Percentiles rank a stretch among this genome's conserved stretches.
phyloP scores from a whole-genome alignment of 768 basidiomycete genomes.

The Tylopilus sp. region DNA sequence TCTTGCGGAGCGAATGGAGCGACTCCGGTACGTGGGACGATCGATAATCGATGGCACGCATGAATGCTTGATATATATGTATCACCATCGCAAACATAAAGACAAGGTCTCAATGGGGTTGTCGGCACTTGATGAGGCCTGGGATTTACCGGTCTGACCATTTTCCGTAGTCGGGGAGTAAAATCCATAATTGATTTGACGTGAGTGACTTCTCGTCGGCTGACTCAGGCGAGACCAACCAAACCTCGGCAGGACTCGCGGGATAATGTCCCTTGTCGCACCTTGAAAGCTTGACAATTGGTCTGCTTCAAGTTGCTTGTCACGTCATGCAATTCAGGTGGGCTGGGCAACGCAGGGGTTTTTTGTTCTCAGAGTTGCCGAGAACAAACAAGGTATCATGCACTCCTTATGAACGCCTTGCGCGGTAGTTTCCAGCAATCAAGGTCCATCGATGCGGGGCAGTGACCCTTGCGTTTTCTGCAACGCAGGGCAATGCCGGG shows the following conservation, averaged over 20 bases:
- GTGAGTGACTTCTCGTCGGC: constrained; percentile 2
- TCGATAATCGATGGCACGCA: too few species aligned
- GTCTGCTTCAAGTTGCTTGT: neutral
- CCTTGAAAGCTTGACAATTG: constrained; percentile 9
- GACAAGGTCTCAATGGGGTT: too few species aligned
- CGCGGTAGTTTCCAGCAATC: neutral
- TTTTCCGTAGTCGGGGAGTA: neutral
- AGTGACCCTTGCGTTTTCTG: neutral
- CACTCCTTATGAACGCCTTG: neutral
- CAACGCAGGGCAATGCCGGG: neutral
- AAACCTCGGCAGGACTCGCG: neutral
- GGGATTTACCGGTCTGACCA: too few species aligned
- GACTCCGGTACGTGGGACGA: neutral
- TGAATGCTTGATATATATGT: too few species aligned
- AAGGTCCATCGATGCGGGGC: neutral
- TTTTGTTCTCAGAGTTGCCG: neutral
- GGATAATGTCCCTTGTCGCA: constrained; percentile 3
- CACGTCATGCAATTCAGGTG: neutral
- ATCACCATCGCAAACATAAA: too few species aligned
- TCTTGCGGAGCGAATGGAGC: neutral
- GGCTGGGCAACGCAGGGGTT: too few species aligned
- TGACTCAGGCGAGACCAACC: neutral
- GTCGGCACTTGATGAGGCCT: too few species aligned
- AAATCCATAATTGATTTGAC: too few species aligned
- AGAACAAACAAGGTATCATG: neutral